These are phyloP conservation scores for Trichaptum fuscoviolaceum DNA, from an alignment of 768 basidiomycete species.

Conservation along the genomic window DNA sequence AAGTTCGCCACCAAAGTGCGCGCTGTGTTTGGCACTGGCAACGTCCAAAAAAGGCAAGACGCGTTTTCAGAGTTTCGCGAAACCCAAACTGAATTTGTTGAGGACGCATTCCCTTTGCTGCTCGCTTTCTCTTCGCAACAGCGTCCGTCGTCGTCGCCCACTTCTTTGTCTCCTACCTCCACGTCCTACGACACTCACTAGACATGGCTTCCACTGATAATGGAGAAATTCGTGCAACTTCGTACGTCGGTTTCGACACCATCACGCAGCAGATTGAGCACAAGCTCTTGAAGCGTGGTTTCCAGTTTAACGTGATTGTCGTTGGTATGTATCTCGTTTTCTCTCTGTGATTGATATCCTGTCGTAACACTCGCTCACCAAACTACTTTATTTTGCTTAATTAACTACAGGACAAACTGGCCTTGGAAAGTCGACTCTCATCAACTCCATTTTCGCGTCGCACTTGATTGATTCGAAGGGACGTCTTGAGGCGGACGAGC, in stretches of 20 bases:
- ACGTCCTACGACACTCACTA: background rate
- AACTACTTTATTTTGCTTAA: constrained; percentile 4
- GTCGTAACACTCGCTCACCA: background rate
- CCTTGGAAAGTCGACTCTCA: constrained; percentile 95
- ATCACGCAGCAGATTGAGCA: constrained; percentile 98
- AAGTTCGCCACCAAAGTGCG: background rate
- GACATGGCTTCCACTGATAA: constrained; percentile 41
- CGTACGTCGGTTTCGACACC: constrained; percentile 97
- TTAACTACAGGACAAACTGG: constrained; percentile 80
- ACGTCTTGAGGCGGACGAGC: constrained; percentile 79
- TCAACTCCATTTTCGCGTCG: constrained; percentile 98
- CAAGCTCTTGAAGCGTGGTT: constrained; percentile 97
- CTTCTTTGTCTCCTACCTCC: background rate
- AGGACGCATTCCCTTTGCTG: background rate
- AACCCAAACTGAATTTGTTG: constrained; percentile 1
- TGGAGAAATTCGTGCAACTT: constrained; percentile 83
- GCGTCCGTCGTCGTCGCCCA: background rate
- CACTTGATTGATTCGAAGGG: constrained; percentile 99
- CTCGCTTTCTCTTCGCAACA: constrained; percentile 1
- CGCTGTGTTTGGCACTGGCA: background rate
- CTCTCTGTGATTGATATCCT: background rate
- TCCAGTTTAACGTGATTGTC: constrained; percentile 98
- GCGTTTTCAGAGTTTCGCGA: background rate
- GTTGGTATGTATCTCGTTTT: constrained; percentile 59
- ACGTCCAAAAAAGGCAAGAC: background rate